Evolutionary conservation across 257 asterid species (phyloP).

Genomic region (Oldenlandia corymbosa): DNA sequence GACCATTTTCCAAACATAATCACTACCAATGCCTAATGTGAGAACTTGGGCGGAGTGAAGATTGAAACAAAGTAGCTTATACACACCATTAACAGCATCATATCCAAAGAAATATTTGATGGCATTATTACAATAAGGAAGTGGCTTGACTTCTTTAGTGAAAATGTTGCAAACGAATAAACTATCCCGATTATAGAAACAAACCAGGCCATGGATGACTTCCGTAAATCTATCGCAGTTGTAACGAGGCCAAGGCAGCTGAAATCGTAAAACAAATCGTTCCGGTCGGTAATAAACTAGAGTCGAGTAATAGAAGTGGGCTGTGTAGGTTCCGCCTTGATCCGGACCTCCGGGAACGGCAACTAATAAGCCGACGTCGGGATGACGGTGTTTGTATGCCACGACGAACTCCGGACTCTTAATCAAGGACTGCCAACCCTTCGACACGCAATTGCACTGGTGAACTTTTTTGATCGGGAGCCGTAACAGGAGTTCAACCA

Average conservation of each 20-base stretch:
- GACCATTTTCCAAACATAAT: background rate
- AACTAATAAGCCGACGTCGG: background rate
- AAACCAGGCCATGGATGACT: background rate
- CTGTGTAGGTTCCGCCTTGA: too few species aligned
- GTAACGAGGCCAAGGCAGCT: background rate
- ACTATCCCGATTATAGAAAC: background rate
- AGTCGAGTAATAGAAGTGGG: too few species aligned
- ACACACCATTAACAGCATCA: background rate
- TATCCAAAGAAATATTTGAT: background rate
- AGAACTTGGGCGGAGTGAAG: background rate
- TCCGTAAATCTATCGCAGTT: background rate
- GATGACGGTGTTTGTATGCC: slow-evolving; percentile 2
- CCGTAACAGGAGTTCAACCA: background rate
- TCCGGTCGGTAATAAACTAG: background rate
- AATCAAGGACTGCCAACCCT: slow-evolving; percentile 2
- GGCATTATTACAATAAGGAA: background rate
- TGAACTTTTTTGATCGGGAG: background rate
- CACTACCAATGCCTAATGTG: background rate
- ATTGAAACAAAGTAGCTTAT: slow-evolving; percentile 1
- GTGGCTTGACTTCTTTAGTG: background rate
- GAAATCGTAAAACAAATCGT: background rate
- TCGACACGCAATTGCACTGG: slow-evolving; percentile 6
- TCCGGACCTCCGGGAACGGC: too few species aligned
- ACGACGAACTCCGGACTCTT: background rate
- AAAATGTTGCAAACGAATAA: slow-evolving; percentile 1